Evolutionary conservation across 2,329 filamentous ascomycete species (phyloP).

Genomic region (Fusarium humuli): DNA sequence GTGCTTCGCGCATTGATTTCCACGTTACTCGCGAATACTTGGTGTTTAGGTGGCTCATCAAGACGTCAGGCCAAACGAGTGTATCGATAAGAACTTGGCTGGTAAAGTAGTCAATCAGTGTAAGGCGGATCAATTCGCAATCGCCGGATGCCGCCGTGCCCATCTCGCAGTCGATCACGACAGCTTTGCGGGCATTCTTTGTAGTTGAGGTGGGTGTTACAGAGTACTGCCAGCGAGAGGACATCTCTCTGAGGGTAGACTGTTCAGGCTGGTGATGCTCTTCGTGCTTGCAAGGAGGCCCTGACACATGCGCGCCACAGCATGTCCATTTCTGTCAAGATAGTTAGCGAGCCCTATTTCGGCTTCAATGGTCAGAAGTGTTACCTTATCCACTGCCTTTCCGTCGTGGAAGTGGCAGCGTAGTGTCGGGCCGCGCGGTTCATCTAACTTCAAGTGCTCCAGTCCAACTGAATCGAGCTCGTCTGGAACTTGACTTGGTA

Average conservation of each 20-base stretch:
- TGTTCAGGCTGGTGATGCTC: not conserved
- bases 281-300: conserved; percentile 9
- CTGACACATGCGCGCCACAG: not conserved
- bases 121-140: conserved; percentile 64
- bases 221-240: conserved; percentile 14
- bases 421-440: fast-evolving
- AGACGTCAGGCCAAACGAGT: conserved; percentile 60
- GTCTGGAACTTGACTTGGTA: too few relatives aligned
- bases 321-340: conserved; percentile 18
- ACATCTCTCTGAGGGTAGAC: not conserved
- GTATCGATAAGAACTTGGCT: conserved; percentile 61
- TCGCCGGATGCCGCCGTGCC: conserved; percentile 59
- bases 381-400: not conserved
- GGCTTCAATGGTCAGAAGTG: fast-evolving
- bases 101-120: conserved; percentile 63
- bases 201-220: not conserved
- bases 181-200: conserved; percentile 31
- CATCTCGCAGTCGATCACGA: conserved; percentile 69
- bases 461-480: not conserved
- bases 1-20: conserved; percentile 53
- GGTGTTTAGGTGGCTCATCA: conserved; percentile 63
- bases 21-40: conserved; percentile 61
- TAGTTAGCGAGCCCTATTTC: fast-evolving
- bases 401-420: conserved; percentile 16
- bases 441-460: not conserved